Conservation (phyloP, 257 asterid species). For the Nicotiana noctiflora region DNA sequence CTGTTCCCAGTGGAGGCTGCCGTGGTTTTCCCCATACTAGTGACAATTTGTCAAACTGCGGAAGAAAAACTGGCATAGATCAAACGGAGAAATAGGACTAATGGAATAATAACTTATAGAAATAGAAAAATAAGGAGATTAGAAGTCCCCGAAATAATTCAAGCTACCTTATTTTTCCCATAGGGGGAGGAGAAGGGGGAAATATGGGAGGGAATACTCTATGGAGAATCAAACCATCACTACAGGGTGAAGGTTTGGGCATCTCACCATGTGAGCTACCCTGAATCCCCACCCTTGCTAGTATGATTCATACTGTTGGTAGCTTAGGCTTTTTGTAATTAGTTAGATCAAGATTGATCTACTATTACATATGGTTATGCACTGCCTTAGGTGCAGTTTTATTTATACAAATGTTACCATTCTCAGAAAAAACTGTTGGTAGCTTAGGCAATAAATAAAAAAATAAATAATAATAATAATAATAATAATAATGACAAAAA, state of each 20-base stretch:
- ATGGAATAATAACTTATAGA: neutral
- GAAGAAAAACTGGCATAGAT: neutral
- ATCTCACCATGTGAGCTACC: neutral
- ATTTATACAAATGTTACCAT: too few species aligned
- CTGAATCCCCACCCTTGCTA: neutral
- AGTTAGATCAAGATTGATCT: too few species aligned
- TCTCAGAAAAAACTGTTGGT: neutral
- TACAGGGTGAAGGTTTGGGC: neutral
- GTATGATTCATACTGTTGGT: neutral
- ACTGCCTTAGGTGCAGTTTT: too few species aligned
- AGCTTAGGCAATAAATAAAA: neutral
- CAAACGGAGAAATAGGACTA: neutral
- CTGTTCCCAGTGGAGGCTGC: conserved; percentile 68
- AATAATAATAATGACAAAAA: too few species aligned
- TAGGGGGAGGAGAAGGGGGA: neutral
- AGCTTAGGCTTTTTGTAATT: neutral
- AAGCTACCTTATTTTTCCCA: neutral
- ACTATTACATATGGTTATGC: too few species aligned
- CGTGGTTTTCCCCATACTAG: conserved; percentile 99
- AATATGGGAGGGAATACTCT: neutral
- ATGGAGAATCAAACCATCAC: neutral
- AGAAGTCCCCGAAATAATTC: neutral
- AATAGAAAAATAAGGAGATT: neutral
- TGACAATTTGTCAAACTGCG: conserved; percentile 71
- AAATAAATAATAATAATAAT: too few species aligned